These are phyloP conservation scores for Pseudohyphozyma bogoriensis DNA, from an alignment of 768 basidiomycete species.

Conservation along the genomic window DNA sequence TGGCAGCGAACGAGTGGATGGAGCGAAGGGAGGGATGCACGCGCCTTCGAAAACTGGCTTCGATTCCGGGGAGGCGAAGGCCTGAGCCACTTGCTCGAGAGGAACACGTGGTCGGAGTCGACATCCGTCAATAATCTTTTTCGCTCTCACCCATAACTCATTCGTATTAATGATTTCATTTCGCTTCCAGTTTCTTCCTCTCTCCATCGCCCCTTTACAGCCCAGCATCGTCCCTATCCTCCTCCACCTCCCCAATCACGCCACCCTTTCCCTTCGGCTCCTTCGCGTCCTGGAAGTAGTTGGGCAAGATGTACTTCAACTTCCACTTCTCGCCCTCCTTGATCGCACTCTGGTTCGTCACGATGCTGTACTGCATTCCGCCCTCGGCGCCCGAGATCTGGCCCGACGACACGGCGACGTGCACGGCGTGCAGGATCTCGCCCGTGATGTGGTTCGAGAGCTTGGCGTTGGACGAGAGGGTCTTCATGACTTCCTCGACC, in stretches of 20 bases:
- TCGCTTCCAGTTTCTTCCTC: no score
- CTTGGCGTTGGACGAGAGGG: conserved; percentile 74
- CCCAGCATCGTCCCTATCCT: no score
- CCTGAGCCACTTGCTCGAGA: no score
- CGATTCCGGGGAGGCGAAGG: no score
- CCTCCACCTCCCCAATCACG: not conserved
- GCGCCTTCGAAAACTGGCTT: no score
- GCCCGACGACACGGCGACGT: conserved; percentile 49
- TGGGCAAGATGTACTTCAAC: conserved; percentile 64
- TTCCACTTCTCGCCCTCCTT: conserved; percentile 56
- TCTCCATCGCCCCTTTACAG: no score
- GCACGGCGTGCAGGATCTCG: conserved; percentile 40
- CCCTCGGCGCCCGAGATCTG: conserved; percentile 60
- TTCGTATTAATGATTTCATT: no score
- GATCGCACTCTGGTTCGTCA: conserved; percentile 51
- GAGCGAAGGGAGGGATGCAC: no score
- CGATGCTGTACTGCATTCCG: conserved; percentile 74
- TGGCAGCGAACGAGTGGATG: no score
- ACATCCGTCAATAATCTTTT: no score
- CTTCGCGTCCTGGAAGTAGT: conserved; percentile 52
- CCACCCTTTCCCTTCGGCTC: conserved; percentile 5
- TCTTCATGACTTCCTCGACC: conserved; percentile 80
- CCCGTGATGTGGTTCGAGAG: conserved; percentile 55
- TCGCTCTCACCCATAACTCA: no score
- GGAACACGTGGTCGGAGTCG: no score